A percentile compares a stretch with the other conserved stretches of the same genome.
These are phyloP conservation scores for Chloromonas sp. DNA, from an alignment of 163 green algal genomes.

Conservation along the genomic window DNA sequence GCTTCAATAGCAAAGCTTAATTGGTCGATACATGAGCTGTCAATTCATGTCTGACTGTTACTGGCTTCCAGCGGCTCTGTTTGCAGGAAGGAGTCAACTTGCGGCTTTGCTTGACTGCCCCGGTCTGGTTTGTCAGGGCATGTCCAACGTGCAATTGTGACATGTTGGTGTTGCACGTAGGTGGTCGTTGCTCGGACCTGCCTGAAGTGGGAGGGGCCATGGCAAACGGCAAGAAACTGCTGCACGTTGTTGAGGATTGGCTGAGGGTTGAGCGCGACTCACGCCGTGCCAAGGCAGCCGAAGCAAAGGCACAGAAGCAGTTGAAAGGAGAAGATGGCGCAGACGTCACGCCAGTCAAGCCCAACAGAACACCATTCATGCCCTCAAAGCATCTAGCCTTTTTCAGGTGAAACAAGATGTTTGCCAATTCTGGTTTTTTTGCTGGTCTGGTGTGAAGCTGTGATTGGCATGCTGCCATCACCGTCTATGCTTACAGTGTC, in stretches of 20 bases:
- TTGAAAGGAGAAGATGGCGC: background rate
- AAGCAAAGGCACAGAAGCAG: conserved; percentile 6
- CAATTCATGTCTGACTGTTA: no score
- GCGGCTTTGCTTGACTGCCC: no score
- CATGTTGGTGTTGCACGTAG: background rate
- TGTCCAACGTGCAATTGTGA: no score
- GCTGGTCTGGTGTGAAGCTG: no score
- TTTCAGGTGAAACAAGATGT: conserved; percentile 35
- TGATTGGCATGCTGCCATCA: no score
- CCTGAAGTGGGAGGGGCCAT: background rate
- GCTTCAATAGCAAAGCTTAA: no score
- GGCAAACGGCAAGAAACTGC: conserved; percentile 45
- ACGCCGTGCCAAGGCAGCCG: conserved; percentile 8
- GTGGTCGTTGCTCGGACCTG: background rate
- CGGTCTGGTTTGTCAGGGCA: no score
- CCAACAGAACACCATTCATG: conserved; percentile 40
- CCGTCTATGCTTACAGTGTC: no score
- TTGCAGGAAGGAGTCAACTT: no score
- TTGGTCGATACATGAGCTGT: no score
- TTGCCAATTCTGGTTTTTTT: background rate
- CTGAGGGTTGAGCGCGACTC: conserved; percentile 46
- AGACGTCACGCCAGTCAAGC: conserved; percentile 12
- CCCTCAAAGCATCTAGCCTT: conserved; percentile 71
- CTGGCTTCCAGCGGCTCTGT: no score
- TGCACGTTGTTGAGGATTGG: conserved; percentile 74